Evolutionary conservation across 495 filamentous ascomycete genomes (phyloP).

Genomic region (Aspergillus baeticus): DNA sequence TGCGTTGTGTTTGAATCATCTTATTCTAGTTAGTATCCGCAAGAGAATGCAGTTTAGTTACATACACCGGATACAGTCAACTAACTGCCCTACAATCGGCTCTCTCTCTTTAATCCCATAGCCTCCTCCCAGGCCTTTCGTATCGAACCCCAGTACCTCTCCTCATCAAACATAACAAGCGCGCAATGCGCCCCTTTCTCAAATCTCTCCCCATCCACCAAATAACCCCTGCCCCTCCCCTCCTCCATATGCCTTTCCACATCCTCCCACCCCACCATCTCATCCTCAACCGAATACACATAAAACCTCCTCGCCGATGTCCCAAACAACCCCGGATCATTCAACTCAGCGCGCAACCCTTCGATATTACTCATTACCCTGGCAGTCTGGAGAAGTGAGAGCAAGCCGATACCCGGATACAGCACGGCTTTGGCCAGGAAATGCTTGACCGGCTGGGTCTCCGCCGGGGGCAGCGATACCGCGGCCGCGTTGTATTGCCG

Average conservation of each 20-base stretch:
- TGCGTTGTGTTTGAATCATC: too few species aligned
- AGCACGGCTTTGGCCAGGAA: not conserved
- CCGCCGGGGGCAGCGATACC: not conserved
- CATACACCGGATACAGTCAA: too few species aligned
- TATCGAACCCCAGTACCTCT: slow-evolving; percentile 1
- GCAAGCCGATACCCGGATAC: not conserved
- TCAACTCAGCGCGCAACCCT: not conserved
- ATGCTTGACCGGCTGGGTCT: not conserved
- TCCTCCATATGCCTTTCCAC: slow-evolving; percentile 4
- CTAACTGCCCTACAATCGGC: too few species aligned
- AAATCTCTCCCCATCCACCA: not conserved
- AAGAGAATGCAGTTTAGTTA: too few species aligned
- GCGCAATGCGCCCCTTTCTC: not conserved
- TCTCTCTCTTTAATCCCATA: too few species aligned
- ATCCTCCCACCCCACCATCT: slow-evolving; percentile 5
- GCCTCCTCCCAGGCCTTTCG: not conserved
- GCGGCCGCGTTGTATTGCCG: not conserved
- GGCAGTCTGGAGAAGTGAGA: not conserved
- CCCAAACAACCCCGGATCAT: slow-evolving; percentile 6
- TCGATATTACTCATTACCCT: not conserved
- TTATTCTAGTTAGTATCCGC: too few species aligned
- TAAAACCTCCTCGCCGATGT: not conserved
- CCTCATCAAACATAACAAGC: not conserved
- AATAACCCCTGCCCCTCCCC: not conserved
- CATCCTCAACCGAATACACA: slow-evolving; percentile 2